A percentile compares a stretch with the other conserved stretches of the same genome.
These are phyloP conservation scores for Quercus parvula DNA, from an alignment of 306 rosid genomes.

Conservation along the genomic window DNA sequence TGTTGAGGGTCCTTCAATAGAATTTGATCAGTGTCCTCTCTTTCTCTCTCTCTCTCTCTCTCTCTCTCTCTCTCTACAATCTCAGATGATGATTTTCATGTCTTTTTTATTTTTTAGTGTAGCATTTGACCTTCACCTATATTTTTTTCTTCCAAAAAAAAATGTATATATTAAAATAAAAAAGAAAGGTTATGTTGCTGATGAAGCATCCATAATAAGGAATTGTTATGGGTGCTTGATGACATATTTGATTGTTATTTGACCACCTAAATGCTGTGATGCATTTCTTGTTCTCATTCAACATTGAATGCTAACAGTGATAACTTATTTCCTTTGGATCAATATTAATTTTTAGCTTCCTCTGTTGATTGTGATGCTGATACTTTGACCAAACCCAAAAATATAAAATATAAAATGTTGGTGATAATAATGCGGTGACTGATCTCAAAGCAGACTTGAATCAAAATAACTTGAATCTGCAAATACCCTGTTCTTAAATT, in stretches of 20 bases:
- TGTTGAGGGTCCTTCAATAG: too few relatives aligned
- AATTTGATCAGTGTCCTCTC: too few relatives aligned
- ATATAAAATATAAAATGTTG: too few relatives aligned
- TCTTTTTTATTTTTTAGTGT: too few relatives aligned
- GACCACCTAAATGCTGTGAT: not conserved
- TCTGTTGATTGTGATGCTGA: not conserved
- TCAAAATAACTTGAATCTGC: not conserved
- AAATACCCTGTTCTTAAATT: not conserved
- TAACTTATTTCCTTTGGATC: not conserved
- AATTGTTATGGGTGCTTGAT: not conserved
- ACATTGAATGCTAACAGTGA: not conserved
- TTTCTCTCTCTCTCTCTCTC: too few relatives aligned
- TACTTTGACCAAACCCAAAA: not conserved
- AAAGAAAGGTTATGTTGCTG: too few relatives aligned
- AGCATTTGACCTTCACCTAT: too few relatives aligned
- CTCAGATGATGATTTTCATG: too few relatives aligned
- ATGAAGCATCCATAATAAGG: too few relatives aligned
- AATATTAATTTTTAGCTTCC: not conserved
- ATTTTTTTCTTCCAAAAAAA: too few relatives aligned
- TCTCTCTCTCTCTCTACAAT: too few relatives aligned
- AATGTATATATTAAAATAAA: too few relatives aligned
- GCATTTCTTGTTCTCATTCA: not conserved
- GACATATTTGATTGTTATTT: not conserved
- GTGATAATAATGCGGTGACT: not conserved
- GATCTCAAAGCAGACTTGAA: not conserved